A percentile compares a stretch with the other conserved stretches of the same genome.
These are phyloP conservation scores for Boechera stricta DNA, from an alignment of 345 rosid genomes.

Conservation along the genomic window DNA sequence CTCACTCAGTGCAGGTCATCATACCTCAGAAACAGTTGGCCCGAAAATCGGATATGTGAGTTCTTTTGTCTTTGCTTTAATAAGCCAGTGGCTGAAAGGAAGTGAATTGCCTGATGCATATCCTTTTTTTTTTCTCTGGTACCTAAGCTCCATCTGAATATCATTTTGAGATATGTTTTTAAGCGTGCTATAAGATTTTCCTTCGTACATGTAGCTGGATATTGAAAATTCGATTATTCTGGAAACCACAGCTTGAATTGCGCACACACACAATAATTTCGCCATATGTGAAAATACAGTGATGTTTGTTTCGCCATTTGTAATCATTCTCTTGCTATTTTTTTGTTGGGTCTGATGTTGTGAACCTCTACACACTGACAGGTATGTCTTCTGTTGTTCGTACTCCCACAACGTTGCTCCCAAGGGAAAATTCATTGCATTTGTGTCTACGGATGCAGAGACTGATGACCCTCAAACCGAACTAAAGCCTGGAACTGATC, in stretches of 20 bases:
- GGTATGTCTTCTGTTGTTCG: conserved; percentile 97
- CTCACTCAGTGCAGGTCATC: conserved; percentile 92
- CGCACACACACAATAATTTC: not conserved
- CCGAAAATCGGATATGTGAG: conserved; percentile 92
- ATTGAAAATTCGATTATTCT: not conserved
- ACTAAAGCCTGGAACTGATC: conserved; percentile 81
- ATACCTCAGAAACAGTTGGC: conserved; percentile 94
- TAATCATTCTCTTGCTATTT: not conserved
- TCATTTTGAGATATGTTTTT: not conserved
- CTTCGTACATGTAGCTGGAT: not conserved
- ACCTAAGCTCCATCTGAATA: conserved; percentile 11
- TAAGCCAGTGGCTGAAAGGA: not conserved
- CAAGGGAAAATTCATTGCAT: conserved; percentile 89
- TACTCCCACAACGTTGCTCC: conserved; percentile 95
- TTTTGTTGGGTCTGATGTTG: conserved; percentile 4
- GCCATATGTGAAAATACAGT: not conserved
- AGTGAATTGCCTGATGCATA: not conserved
- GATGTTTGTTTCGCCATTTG: conserved; percentile 4
- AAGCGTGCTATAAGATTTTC: conserved; percentile 15
- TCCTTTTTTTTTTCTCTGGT: not conserved
- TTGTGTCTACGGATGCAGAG: conserved; percentile 92
- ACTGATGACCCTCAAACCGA: conserved; percentile 80
- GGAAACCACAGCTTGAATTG: not conserved
- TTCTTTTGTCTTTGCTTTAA: conserved; percentile 8
- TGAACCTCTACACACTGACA: conserved; percentile 37